A percentile compares a stretch with the other conserved stretches of the same genome.
These are phyloP conservation scores for Thielaviopsis musarum DNA, from an alignment of 2,329 filamentous ascomycete species.

Conservation along the genomic window DNA sequence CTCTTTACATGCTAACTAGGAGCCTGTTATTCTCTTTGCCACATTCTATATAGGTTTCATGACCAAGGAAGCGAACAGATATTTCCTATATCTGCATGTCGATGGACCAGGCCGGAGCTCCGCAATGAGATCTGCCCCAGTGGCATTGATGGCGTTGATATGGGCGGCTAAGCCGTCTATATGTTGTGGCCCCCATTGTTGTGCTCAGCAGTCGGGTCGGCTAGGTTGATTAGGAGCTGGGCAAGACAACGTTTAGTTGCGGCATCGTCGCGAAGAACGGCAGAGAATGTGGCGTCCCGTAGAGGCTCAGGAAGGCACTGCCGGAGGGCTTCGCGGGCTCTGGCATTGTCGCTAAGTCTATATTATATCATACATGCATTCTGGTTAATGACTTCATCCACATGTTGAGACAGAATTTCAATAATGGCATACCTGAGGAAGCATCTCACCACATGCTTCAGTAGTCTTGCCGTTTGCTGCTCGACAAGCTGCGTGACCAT, in stretches of 20 bases:
- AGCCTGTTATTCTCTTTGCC: too few relatives aligned
- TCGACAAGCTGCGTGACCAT: conserved; percentile 98
- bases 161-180: not conserved
- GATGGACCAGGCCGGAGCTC: too few relatives aligned
- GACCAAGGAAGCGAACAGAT: too few relatives aligned
- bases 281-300: conserved; percentile 93
- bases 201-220: conserved; percentile 58
- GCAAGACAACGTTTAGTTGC: conserved; percentile 94
- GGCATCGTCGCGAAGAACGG: conserved; percentile 88
- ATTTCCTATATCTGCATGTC: too few relatives aligned
- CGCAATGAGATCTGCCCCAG: too few relatives aligned
- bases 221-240: conserved; percentile 92
- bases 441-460: conserved; percentile 95
- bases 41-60: too few relatives aligned
- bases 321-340: conserved; percentile 81
- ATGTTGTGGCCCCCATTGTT: conserved; percentile 17
- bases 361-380: conserved; percentile 21
- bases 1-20: too few relatives aligned
- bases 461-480: conserved; percentile 83
- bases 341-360: conserved; percentile 88
- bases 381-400: not conserved
- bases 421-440: conserved; percentile 60
- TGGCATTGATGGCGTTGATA: not conserved
- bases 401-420: not conserved
- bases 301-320: conserved; percentile 97